phyloP scores from a whole-genome alignment of 139 green algal species.

The Micractinium conductrix region DNA sequence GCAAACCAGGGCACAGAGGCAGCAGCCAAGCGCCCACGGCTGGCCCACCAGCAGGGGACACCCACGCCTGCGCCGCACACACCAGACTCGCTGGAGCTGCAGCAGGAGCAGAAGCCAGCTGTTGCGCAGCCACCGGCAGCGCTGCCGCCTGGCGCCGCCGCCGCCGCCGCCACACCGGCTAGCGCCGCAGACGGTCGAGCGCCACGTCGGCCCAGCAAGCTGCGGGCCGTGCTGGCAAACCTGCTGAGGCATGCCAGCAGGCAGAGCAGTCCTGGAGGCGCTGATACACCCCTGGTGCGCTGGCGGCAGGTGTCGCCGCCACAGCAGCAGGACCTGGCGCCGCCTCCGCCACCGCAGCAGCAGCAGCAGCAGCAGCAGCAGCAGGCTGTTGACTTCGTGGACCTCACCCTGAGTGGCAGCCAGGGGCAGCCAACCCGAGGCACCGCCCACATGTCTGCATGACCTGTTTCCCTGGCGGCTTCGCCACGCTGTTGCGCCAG shows the following conservation, averaged over 20 bases:
- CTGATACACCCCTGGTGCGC: too few relatives aligned
- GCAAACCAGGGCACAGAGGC: neutral
- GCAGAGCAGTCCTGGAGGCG: too few relatives aligned
- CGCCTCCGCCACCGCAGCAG: neutral
- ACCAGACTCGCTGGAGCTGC: too few relatives aligned
- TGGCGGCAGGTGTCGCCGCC: neutral
- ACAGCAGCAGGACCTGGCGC: neutral
- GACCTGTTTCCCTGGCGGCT: neutral
- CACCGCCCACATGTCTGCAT: too few relatives aligned
- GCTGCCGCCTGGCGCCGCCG: too few relatives aligned
- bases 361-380: neutral
- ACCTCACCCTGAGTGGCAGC: neutral
- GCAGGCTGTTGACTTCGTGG: neutral
- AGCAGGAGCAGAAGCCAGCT: too few relatives aligned
- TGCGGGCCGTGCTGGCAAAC: neutral
- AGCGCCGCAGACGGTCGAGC: neutral
- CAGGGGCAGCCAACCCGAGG: neutral
- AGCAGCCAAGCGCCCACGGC: neutral
- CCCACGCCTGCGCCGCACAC: too few relatives aligned
- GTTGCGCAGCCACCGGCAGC: too few relatives aligned
- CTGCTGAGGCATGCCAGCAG: neutral
- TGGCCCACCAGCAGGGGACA: too few relatives aligned
- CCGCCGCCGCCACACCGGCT: too few relatives aligned
- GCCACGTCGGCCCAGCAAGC: neutral
- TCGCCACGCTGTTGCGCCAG: neutral